phyloP scores from a whole-genome alignment of 2,329 filamentous ascomycete species.

The Xylariaceae sp. region DNA sequence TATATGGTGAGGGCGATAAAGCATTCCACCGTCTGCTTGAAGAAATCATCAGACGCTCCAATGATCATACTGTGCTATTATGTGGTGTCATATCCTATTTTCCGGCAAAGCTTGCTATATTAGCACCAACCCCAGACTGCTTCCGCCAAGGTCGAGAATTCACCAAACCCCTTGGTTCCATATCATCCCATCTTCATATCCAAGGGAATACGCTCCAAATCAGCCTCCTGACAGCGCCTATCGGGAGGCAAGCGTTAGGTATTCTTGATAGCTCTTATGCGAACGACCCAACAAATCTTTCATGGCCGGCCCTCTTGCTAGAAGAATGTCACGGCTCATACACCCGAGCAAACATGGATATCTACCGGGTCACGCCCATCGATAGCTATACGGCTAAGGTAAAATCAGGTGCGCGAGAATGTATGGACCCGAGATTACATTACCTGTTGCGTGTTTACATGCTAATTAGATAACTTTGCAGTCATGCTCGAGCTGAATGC shows the following conservation, averaged over 20 bases:
- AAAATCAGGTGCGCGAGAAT: not conserved
- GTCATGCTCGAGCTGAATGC: not conserved
- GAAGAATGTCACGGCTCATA: not conserved
- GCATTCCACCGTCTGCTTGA: conserved; percentile 9
- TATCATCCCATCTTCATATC: not conserved
- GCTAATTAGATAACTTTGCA: not conserved
- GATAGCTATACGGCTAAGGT: not conserved
- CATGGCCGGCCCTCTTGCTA: not conserved
- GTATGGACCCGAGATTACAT: not conserved
- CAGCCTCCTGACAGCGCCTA: not conserved
- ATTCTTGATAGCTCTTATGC: not conserved
- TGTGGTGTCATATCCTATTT: not conserved
- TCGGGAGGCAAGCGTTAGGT: not conserved
- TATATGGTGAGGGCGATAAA: conserved; percentile 11
- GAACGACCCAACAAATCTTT: not conserved
- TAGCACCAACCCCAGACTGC: not conserved
- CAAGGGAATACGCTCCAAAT: not conserved
- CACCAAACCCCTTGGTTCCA: not conserved
- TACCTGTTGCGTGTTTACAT: not conserved
- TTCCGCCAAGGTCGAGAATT: not conserved
- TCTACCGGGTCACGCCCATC: not conserved
- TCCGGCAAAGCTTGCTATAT: not conserved
- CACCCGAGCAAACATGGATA: not conserved
- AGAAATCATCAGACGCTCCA: conserved; percentile 6
- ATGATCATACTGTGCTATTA: conserved; percentile 9